A percentile compares a stretch with the other conserved stretches of the same genome.
Evolutionary conservation across 2,329 filamentous ascomycete genomes (phyloP).

Genomic region (Aspergillus viridinutans): DNA sequence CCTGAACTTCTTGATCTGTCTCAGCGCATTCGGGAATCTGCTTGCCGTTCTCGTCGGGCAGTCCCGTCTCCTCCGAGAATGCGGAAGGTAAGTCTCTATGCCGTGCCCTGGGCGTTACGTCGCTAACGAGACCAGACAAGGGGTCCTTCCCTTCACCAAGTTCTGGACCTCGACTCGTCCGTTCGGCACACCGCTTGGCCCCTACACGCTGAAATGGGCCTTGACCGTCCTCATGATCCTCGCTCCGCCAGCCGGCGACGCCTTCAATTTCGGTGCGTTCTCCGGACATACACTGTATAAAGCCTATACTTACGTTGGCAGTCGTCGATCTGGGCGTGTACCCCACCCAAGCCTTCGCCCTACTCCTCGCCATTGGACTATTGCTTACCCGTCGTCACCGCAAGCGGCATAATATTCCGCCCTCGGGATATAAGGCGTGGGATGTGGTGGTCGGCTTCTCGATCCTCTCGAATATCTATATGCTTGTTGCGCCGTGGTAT

Average conservation of each 20-base stretch:
- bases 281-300: too few species aligned
- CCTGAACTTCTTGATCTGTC: conserved; percentile 54
- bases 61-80: conserved; percentile 57
- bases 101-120: too few species aligned
- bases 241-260: conserved; percentile 59
- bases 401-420: conserved; percentile 46
- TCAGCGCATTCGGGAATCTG: conserved; percentile 58
- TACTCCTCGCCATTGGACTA: conserved; percentile 55
- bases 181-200: conserved; percentile 60
- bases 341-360: conserved; percentile 55
- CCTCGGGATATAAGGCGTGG: conserved; percentile 57
- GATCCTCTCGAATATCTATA: conserved; percentile 56
- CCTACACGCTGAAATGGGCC: conserved; percentile 55
- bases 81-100: conserved; percentile 43
- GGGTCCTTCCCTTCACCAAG: conserved; percentile 55
- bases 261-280: conserved; percentile 56
- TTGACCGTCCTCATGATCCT: conserved; percentile 59
- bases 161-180: conserved; percentile 62
- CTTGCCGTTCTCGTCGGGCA: conserved; percentile 53
- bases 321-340: conserved; percentile 59
- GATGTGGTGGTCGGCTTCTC: conserved; percentile 55
- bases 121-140: conserved; percentile 44
- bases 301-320: conserved; percentile 17
- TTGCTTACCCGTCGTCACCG: conserved; percentile 56
- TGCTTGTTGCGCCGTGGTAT: conserved; percentile 68